Evolutionary conservation across 495 filamentous ascomycete genomes (phyloP).

Genomic region (Aspergillus cristatus): DNA sequence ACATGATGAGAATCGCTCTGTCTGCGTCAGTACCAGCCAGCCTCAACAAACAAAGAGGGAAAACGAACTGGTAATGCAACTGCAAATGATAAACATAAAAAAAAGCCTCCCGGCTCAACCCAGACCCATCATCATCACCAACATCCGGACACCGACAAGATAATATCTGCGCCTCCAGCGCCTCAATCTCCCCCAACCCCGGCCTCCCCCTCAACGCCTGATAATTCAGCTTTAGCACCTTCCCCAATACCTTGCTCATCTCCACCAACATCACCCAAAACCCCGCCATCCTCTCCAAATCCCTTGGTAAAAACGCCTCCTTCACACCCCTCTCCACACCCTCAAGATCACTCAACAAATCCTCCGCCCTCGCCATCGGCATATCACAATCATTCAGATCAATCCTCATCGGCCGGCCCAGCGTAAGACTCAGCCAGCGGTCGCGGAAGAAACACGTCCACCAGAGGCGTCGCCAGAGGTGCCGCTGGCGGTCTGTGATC

Average conservation of each 20-base stretch:
- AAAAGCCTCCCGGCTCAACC: too few species aligned
- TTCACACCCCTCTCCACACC: slow-evolving; percentile 2
- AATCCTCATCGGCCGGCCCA: slow-evolving; percentile 28
- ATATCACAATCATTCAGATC: slow-evolving; percentile 27
- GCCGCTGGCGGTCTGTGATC: slow-evolving; percentile 17
- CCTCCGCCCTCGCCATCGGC: slow-evolving; percentile 14
- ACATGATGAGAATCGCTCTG: slow-evolving; percentile 20
- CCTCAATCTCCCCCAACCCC: slow-evolving; percentile 12
- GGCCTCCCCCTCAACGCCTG: slow-evolving; percentile 7
- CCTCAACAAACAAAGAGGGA: not conserved
- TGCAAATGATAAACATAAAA: slow-evolving; percentile 24
- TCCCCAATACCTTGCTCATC: slow-evolving; percentile 18
- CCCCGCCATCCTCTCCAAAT: slow-evolving; percentile 14
- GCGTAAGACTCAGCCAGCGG: slow-evolving; percentile 28
- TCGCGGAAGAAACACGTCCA: slow-evolving; percentile 31
- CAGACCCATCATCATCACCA: slow-evolving; percentile 9
- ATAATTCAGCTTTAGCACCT: slow-evolving; percentile 14
- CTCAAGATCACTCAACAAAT: slow-evolving; percentile 21
- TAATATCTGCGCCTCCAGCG: slow-evolving; percentile 15
- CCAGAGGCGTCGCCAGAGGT: slow-evolving; percentile 31
- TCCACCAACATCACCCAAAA: slow-evolving; percentile 24
- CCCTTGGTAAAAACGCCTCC: slow-evolving; percentile 10
- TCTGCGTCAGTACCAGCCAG: slow-evolving; percentile 1
- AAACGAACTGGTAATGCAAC: slow-evolving; percentile 25
- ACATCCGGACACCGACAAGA: slow-evolving; percentile 11